Percentiles rank a stretch among this genome's conserved stretches.
phyloP scores from a whole-genome alignment of 805 yeast species.

The Candida orba region DNA sequence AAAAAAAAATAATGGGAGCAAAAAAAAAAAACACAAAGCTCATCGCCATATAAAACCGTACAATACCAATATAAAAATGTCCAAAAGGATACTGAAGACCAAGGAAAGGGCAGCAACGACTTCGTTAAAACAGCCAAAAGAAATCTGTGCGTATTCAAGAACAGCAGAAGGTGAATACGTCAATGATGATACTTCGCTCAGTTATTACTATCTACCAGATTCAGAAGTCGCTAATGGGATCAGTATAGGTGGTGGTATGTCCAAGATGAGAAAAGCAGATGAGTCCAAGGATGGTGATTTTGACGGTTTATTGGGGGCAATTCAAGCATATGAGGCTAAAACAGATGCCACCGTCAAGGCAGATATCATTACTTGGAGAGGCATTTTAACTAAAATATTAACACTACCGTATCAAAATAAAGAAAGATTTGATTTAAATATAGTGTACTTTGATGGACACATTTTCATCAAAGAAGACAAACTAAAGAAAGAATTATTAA shows the following conservation, averaged over 20 bases:
- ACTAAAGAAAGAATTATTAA: conserved; percentile 20
- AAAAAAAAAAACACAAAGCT: neutral
- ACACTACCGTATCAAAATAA: conserved; percentile 54
- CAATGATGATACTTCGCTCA: conserved; percentile 46
- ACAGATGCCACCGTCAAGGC: conserved; percentile 39
- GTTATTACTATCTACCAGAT: conserved; percentile 81
- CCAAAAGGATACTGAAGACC: conserved; percentile 23
- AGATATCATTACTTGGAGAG: conserved; percentile 79
- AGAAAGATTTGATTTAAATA: conserved; percentile 53
- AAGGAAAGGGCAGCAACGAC: conserved; percentile 49
- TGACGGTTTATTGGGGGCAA: conserved; percentile 47
- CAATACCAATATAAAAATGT: neutral
- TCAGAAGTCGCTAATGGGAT: conserved; percentile 50
- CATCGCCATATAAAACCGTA: neutral
- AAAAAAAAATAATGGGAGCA: neutral
- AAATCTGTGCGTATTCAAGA: conserved; percentile 61
- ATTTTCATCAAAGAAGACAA: conserved; percentile 47
- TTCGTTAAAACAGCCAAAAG: conserved; percentile 80
- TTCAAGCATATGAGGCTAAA: conserved; percentile 48
- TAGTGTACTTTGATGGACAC: conserved; percentile 70
- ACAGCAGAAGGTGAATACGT: conserved; percentile 46
- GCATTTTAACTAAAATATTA: conserved; percentile 69
- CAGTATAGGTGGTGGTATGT: conserved; percentile 61
- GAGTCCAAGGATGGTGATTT: conserved; percentile 52
- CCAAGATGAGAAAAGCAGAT: conserved; percentile 49